Evolutionary conservation across 2,329 filamentous ascomycete genomes (phyloP).

Genomic region (Apiospora arundinis): DNA sequence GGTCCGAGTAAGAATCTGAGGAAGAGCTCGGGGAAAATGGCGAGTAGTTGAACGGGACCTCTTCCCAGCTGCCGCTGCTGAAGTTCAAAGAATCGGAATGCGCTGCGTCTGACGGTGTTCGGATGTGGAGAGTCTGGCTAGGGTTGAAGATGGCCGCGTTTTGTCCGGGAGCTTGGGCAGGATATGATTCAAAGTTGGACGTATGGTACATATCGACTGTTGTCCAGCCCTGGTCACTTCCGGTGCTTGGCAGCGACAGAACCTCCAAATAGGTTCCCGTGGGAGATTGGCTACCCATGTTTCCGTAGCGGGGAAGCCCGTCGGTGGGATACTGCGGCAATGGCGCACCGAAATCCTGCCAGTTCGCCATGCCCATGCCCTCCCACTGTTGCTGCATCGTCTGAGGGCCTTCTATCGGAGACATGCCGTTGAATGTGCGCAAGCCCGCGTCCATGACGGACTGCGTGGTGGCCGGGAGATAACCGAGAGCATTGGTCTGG

Average conservation of each 20-base stretch:
- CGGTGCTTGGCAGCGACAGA: constrained; percentile 79
- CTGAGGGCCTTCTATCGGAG: constrained; percentile 63
- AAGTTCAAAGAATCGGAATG: constrained; percentile 74
- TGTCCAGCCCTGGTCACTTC: constrained; percentile 86
- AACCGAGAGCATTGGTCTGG: constrained; percentile 60
- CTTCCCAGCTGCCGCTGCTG: constrained; percentile 77
- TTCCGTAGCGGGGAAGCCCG: constrained; percentile 50
- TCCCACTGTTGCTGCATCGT: constrained; percentile 63
- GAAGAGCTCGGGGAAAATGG: constrained; percentile 78
- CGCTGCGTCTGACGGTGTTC: constrained; percentile 86
- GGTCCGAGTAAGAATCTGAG: constrained; percentile 73
- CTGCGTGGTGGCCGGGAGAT: constrained; percentile 67
- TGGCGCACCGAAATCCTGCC: constrained; percentile 80
- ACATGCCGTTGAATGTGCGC: constrained; percentile 64
- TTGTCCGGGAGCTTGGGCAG: constrained; percentile 56
- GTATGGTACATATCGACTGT: constrained; percentile 74
- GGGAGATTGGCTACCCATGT: constrained; percentile 69
- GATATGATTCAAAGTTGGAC: constrained; percentile 69
- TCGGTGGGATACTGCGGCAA: constrained; percentile 49
- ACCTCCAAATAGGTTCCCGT: constrained; percentile 86
- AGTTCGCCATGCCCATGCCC: constrained; percentile 69
- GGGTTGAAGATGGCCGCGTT: constrained; percentile 86
- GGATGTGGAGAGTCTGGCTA: constrained; percentile 85
- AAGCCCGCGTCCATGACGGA: constrained; percentile 67
- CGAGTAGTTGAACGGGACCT: constrained; percentile 75